Conservation (phyloP, 2,329 filamentous ascomycete genomes). For the Clonostachys rhizophaga region DNA sequence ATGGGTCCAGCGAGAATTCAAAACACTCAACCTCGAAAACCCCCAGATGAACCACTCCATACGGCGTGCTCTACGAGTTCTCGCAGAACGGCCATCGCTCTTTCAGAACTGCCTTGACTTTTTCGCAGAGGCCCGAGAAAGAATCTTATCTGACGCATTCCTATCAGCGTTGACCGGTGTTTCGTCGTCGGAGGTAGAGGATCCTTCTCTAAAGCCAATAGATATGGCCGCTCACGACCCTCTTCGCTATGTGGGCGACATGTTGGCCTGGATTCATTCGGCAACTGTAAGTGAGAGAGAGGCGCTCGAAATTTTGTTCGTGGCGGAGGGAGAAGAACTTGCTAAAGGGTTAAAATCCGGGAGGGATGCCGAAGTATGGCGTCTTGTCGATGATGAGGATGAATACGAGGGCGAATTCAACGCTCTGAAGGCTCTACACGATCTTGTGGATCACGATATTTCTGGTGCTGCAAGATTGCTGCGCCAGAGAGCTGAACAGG, state of each 20-base stretch:
- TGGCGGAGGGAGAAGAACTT: constrained; percentile 85
- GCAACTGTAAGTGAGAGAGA: constrained; percentile 91
- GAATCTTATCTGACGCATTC: constrained; percentile 83
- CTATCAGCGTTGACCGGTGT: constrained; percentile 80
- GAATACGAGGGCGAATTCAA: constrained; percentile 62
- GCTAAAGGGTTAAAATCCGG: constrained; percentile 76
- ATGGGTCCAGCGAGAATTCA: constrained; percentile 94
- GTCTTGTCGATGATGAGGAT: constrained; percentile 55
- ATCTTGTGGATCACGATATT: constrained; percentile 83
- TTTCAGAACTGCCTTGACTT: constrained; percentile 93
- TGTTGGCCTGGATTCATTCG: constrained; percentile 96
- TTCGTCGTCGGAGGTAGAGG: constrained; percentile 49
- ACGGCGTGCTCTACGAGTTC: constrained; percentile 74
- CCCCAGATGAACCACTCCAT: constrained; percentile 87
- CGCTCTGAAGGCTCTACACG: constrained; percentile 73
- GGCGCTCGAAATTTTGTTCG: constrained; percentile 85
- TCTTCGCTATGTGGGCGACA: constrained; percentile 88
- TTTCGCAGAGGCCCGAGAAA: constrained; percentile 86
- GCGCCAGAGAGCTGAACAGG: constrained; percentile 85
- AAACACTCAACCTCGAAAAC: constrained; percentile 86
- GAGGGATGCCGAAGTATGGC: constrained; percentile 80
- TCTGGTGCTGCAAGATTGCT: constrained; percentile 77
- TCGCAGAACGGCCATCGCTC: constrained; percentile 83
- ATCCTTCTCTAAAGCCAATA: constrained; percentile 75
- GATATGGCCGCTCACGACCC: constrained; percentile 91